phyloP scores from a whole-genome alignment of 2,329 filamentous ascomycete genomes.

The Clonostachys chloroleuca region DNA sequence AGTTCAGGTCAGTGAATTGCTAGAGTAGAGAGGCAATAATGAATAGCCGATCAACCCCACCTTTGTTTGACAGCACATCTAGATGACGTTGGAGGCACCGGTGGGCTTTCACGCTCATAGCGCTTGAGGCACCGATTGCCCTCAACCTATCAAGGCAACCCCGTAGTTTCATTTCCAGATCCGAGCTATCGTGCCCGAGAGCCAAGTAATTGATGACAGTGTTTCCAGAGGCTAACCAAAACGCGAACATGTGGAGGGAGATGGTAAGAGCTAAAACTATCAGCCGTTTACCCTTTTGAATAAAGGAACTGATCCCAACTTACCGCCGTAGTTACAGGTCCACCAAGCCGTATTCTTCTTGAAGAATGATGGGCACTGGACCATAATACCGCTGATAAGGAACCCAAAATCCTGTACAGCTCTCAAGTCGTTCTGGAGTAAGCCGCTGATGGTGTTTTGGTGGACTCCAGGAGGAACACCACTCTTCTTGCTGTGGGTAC shows the following conservation, averaged over 20 bases:
- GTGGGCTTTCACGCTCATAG: constrained; percentile 13
- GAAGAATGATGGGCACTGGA: constrained; percentile 10
- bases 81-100: constrained; percentile 11
- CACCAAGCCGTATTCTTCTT: constrained; percentile 19
- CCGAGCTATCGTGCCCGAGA: too few relatives aligned
- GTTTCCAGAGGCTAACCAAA: constrained; percentile 13
- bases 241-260: constrained; percentile 15
- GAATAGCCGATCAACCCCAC: background rate
- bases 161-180: background rate
- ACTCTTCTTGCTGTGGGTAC: constrained; percentile 3
- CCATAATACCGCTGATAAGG: constrained; percentile 9
- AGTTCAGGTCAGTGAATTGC: too few relatives aligned
- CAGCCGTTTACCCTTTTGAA: background rate
- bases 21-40: too few relatives aligned
- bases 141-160: constrained; percentile 8
- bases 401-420: constrained; percentile 10
- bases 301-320: background rate
- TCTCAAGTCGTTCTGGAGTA: constrained; percentile 12
- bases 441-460: constrained; percentile 6
- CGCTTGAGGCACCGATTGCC: constrained; percentile 10
- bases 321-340: constrained; percentile 22
- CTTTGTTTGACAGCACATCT: constrained; percentile 6
- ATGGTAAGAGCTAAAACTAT: background rate
- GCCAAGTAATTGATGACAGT: background rate
- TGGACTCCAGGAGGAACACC: constrained; percentile 3